Conservation (phyloP, 2,329 filamentous ascomycete species). For the Aureobasidium sp. region DNA sequence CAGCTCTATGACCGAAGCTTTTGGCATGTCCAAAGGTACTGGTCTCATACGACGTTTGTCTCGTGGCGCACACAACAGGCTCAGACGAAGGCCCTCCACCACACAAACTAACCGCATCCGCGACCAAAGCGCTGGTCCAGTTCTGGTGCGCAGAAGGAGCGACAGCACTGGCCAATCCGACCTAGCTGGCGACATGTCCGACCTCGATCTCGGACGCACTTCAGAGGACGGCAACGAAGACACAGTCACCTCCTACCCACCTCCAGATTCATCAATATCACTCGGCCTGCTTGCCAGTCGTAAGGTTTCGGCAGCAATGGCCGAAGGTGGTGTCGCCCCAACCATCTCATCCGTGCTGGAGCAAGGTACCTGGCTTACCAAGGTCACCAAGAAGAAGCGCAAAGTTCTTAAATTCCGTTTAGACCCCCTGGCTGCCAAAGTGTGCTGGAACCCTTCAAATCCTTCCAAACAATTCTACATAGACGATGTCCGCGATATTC, state of each 20-base stretch:
- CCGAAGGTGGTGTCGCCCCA: conserved; percentile 52
- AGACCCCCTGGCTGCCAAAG: conserved; percentile 75
- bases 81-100: conserved; percentile 69
- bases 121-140: conserved; percentile 82
- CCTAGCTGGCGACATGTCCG: conserved; percentile 40
- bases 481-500: conserved; percentile 89
- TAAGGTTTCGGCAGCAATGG: conserved; percentile 24
- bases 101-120: conserved; percentile 64
- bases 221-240: conserved; percentile 39
- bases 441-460: conserved; percentile 76
- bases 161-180: conserved; percentile 71
- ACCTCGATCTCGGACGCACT: conserved; percentile 51
- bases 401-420: conserved; percentile 69
- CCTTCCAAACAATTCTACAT: conserved; percentile 84
- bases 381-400: conserved; percentile 77
- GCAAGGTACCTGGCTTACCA: conserved; percentile 69
- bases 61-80: conserved; percentile 66
- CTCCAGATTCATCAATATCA: conserved; percentile 30
- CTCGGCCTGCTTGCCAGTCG: conserved; percentile 36
- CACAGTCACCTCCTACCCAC: conserved; percentile 18
- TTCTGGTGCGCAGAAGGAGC: conserved; percentile 78
- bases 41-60: conserved; percentile 79
- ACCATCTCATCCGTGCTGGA: conserved; percentile 71
- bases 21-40: conserved; percentile 27
- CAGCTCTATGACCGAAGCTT: conserved; percentile 19